These are phyloP conservation scores for Eucalyptus polyanthemos DNA, from an alignment of 345 rosid genomes.

Conservation along the genomic window DNA sequence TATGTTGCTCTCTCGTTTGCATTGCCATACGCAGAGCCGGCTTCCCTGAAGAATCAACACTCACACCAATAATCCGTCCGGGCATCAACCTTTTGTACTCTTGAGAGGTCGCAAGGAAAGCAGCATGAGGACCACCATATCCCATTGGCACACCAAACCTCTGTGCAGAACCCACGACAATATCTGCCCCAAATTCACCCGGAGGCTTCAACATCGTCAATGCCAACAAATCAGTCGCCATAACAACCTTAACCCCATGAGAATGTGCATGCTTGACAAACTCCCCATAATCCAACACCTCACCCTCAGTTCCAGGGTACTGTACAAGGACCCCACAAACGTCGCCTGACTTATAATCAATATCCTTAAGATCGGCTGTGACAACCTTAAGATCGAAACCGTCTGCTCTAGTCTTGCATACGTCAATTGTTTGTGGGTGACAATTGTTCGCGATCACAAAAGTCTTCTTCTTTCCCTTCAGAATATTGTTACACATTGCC, in stretches of 20 bases:
- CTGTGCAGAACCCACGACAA: slow-evolving; percentile 93
- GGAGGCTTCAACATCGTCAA: slow-evolving; percentile 94
- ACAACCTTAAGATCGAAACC: slow-evolving; percentile 80
- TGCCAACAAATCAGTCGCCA: slow-evolving; percentile 91
- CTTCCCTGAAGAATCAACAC: slow-evolving; percentile 92
- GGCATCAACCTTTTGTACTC: slow-evolving; percentile 99
- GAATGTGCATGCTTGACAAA: slow-evolving; percentile 88
- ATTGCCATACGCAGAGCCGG: slow-evolving; percentile 96
- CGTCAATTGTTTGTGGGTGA: slow-evolving; percentile 92
- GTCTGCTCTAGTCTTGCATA: slow-evolving; percentile 83
- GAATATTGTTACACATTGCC: slow-evolving; percentile 96
- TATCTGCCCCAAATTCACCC: slow-evolving; percentile 90
- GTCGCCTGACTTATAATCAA: slow-evolving; percentile 68
- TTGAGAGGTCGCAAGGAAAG: slow-evolving; percentile 92
- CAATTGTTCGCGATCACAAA: slow-evolving; percentile 76
- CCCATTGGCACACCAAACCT: slow-evolving; percentile 99
- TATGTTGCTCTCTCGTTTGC: slow-evolving; percentile 99
- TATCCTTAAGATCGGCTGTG: slow-evolving; percentile 62
- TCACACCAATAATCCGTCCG: slow-evolving; percentile 87
- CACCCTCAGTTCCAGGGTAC: slow-evolving; percentile 96
- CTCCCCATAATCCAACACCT: slow-evolving; percentile 77
- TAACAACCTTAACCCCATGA: slow-evolving; percentile 90
- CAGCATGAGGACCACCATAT: slow-evolving; percentile 98
- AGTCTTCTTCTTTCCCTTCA: slow-evolving; percentile 87
- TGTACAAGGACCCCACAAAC: slow-evolving; percentile 97